These are phyloP conservation scores for Backusella circina DNA, from an alignment of 192 early-diverging fungal genomes.

Conservation along the genomic window DNA sequence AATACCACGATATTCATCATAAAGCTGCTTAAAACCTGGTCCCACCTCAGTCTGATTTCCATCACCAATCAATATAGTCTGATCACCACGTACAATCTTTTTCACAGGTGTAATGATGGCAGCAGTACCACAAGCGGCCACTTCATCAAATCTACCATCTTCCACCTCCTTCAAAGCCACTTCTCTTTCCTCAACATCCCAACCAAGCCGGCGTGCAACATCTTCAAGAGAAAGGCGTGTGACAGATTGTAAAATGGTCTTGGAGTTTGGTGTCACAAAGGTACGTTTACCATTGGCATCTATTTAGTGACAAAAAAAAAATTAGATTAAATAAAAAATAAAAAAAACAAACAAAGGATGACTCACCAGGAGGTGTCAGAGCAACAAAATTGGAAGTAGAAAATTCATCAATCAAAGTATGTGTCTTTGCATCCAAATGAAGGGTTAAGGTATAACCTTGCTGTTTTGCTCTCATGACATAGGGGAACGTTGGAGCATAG, in stretches of 20 bases:
- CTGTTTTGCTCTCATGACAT: slow-evolving; percentile 56
- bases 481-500: slow-evolving; percentile 61
- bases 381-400: slow-evolving; percentile 77
- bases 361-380: slow-evolving; percentile 47
- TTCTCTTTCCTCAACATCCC: slow-evolving; percentile 51
- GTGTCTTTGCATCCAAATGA: slow-evolving; percentile 65
- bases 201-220: slow-evolving; percentile 59
- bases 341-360: slow-evolving; percentile 5
- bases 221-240: slow-evolving; percentile 63
- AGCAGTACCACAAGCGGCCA: slow-evolving; percentile 72
- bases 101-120: slow-evolving; percentile 74
- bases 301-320: background rate
- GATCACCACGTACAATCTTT: slow-evolving; percentile 56
- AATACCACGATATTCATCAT: slow-evolving; percentile 57
- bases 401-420: slow-evolving; percentile 71
- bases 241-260: slow-evolving; percentile 59
- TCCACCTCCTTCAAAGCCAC: slow-evolving; percentile 56
- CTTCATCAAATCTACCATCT: slow-evolving; percentile 57
- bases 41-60: slow-evolving; percentile 46
- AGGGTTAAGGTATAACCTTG: slow-evolving; percentile 66
- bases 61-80: slow-evolving; percentile 36
- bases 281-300: slow-evolving; percentile 35
- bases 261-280: slow-evolving; percentile 65
- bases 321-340: background rate
- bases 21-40: slow-evolving; percentile 51